Base-by-base conservation (phyloP, 1,284 basidiomycete species). In the Gymnopus androsaceus region DNA sequence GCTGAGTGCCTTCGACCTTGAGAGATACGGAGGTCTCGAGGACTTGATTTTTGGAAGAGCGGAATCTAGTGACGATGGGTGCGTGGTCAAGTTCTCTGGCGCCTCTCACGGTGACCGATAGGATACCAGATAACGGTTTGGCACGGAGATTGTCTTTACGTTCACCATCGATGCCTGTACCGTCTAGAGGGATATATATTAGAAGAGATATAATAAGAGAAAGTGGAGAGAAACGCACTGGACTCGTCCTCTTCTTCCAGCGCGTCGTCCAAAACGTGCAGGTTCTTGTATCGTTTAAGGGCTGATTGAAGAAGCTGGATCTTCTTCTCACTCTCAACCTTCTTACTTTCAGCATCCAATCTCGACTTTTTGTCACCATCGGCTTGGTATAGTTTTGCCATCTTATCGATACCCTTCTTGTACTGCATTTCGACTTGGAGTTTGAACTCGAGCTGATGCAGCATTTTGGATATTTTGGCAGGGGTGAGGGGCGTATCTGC, bases 381-480 rank as follows among this genome's bases (percentile, higher is more conserved):
- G 8, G 90, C 92, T 66, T 94, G 87, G 72, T 96, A 97, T 42
- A 96, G 78, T 69, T 88, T 92, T 34, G 92, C 92, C 95, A 99
- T 99, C 79, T 98, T 98, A 74, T 99, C 96, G 66, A 98, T 98
- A 46, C 97, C 97, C 67, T 89, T 85, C 79, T 97, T 97, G 81
- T 98, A 98, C 75, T 99, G 95, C 77, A 92, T 87, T 74, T 99
- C 97, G 63, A 99, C 93, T 73, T 96, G 94, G 51, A 98, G 88
- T 77, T 99, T 99, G 84, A 98, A 98, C 73, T 99, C 95, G 63
- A 99, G 88, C 74, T 98, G 95, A 73, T 98, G 95, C 56, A 99
- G 85, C 96, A 98, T 98, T 64, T 88, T 87, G 45, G 94, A 92
- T 71, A 99, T 98, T 79, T 98, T 99, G 61, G 94, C 92, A 4